Base-by-base conservation (phyloP, 1,139 yeast genomes). In the Blastobotrys petasosporus region DNA sequence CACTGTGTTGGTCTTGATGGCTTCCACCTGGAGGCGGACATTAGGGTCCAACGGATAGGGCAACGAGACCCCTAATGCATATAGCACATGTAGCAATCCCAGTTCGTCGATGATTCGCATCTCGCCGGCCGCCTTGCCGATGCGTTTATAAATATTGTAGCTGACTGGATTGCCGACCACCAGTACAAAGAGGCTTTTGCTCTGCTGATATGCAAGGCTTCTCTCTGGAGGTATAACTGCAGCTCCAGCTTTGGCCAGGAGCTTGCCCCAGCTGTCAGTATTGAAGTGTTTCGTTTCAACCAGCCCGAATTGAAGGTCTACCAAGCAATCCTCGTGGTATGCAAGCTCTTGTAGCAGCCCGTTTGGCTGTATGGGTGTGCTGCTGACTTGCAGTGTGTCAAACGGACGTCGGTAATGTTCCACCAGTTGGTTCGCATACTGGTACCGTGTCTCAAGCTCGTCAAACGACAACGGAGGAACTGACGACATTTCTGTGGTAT, bases 81-180 rank as follows among this genome's bases (percentile, higher is more conserved):
- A 29, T n/a, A 36, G 7, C 13, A 20, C n/a, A 37, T 10, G 17
- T 28, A 37, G 11, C n/a, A 42, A 35, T 7, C n/a, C 11, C 6
- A 2, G 11, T 12, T 37, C 45, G n/a, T 12, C 32, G 31, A 42
- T 17, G 6, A 42, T 6, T 12, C 37, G 39, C 20, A 35, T 20
- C 11, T n/a, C n/a, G 3, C 4, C 20, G 23, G 37, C 20, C 23
- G 23, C 13, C 41, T 44, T 41, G 8, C 34, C 32, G 6, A 44
- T 15, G 11, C 16, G 38, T 17, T 36, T 28, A 13, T 10, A 41
- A 4, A 16, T 13, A 8, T 11, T 15, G 31, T 6, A n/a, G 13
- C 16, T 17, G 30, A 39, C 10, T n/a, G 15, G 31, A 12, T 39
- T 16, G 4, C 42, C 42, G 16, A 32, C 36, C 2, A 39, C 29